Conservation (phyloP, 2,329 filamentous ascomycete species). For the Immersiporthe knoxdaviesiana region DNA sequence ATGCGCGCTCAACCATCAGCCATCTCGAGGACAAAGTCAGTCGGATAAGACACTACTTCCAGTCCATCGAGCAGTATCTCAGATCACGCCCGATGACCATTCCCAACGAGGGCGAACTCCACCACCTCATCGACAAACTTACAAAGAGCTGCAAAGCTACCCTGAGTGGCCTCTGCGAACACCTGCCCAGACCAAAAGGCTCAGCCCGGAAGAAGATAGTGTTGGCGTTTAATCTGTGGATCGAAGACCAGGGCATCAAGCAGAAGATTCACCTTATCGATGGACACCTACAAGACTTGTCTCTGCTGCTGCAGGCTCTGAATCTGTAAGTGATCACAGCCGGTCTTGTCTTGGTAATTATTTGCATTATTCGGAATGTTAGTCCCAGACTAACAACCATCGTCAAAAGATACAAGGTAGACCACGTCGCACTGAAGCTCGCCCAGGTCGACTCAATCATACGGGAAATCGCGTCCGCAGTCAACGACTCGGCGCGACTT, state of each 20-base stretch:
- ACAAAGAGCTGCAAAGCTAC: constrained; percentile 13
- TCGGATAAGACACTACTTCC: neutral
- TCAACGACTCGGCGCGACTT: neutral
- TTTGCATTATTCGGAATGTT: no score
- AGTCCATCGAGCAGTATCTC: constrained; percentile 12
- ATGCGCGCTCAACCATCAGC: neutral
- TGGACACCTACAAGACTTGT: constrained; percentile 11
- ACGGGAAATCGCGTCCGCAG: neutral
- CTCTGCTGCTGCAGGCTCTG: constrained; percentile 11
- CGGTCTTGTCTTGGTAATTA: no score
- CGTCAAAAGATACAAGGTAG: constrained; percentile 17
- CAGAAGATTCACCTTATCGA: constrained; percentile 18
- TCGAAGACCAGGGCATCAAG: constrained; percentile 5
- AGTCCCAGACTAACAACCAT: constrained; percentile 7
- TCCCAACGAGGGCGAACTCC: constrained; percentile 11
- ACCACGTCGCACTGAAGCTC: constrained; percentile 13
- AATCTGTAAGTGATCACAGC: constrained; percentile 8
- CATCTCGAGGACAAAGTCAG: constrained; percentile 10
- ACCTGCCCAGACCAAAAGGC: neutral
- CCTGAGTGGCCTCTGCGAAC: neutral
- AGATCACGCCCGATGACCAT: constrained; percentile 1
- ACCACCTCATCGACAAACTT: constrained; percentile 14
- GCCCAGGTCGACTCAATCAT: constrained; percentile 12
- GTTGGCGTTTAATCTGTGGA: constrained; percentile 12
- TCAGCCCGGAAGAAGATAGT: neutral